Evolutionary conservation across 371 early-diverging fungal genomes (phyloP).

Genomic region (Parasitella parasitica): DNA sequence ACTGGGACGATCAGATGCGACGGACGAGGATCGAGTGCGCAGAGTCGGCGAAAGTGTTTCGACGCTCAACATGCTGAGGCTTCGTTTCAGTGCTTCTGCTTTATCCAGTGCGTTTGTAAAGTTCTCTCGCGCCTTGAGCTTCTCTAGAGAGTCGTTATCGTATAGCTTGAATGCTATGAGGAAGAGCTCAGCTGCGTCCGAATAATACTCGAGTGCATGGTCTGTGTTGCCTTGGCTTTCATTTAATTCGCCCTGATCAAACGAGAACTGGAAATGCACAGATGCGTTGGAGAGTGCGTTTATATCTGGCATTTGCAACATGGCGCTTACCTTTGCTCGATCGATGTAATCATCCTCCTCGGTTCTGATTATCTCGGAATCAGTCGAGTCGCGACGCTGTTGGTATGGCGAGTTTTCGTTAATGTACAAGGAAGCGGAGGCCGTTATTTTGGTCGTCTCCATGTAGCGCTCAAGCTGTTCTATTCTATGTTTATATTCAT

Average conservation of each 20-base stretch:
- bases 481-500: slow-evolving; percentile 40
- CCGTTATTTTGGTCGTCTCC: slow-evolving; percentile 11
- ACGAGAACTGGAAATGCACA: slow-evolving; percentile 24
- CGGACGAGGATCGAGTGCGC: slow-evolving; percentile 18
- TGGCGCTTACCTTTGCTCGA: slow-evolving; percentile 42
- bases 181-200: slow-evolving; percentile 46
- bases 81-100: slow-evolving; percentile 36
- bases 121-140: slow-evolving; percentile 17
- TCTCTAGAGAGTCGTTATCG: slow-evolving; percentile 8
- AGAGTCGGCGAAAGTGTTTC: neutral
- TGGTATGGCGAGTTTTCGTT: slow-evolving; percentile 27
- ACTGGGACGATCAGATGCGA: slow-evolving; percentile 12
- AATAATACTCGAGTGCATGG: slow-evolving; percentile 46
- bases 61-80: neutral
- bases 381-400: slow-evolving; percentile 27
- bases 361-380: slow-evolving; percentile 18
- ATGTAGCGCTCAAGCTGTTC: slow-evolving; percentile 37
- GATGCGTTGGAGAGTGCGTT: no score
- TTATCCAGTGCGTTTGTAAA: slow-evolving; percentile 38
- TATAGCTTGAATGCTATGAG: slow-evolving; percentile 39
- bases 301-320: no score
- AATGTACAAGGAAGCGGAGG: slow-evolving; percentile 15
- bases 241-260: slow-evolving; percentile 44
- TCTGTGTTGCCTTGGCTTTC: slow-evolving; percentile 40
- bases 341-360: slow-evolving; percentile 29